Evolutionary conservation across 768 basidiomycete genomes (phyloP).

Genomic region (Boletus bicolor): DNA sequence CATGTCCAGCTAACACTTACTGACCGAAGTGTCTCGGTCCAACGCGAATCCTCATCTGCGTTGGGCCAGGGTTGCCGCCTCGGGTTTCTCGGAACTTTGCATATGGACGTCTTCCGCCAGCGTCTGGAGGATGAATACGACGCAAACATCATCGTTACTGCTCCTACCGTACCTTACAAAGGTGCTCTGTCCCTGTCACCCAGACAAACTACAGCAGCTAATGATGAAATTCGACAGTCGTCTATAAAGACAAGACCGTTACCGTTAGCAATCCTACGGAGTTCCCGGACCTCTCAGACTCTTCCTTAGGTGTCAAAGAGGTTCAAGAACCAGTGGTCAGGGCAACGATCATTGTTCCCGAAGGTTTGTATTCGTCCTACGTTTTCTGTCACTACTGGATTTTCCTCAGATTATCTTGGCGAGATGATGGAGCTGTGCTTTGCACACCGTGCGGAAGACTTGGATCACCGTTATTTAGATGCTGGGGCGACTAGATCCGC

Average conservation of each 20-base stretch:
- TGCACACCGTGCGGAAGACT: conserved; percentile 74
- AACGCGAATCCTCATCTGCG: conserved; percentile 89
- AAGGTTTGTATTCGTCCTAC: conserved; percentile 50
- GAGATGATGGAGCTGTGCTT: conserved; percentile 96
- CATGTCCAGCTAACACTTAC: conserved; percentile 68
- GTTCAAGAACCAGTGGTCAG: conserved; percentile 92
- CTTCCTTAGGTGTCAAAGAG: conserved; percentile 56
- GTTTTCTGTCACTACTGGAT: background rate
- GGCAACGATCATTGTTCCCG: conserved; percentile 91
- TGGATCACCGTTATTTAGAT: conserved; percentile 85
- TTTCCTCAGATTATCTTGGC: conserved; percentile 75
- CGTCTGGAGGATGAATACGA: conserved; percentile 96
- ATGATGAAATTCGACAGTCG: conserved; percentile 44
- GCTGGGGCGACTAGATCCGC: conserved; percentile 37
- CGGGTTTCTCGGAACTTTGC: conserved; percentile 92
- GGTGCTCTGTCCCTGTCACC: conserved; percentile 35
- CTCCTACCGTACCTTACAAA: conserved; percentile 94
- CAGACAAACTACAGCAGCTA: background rate
- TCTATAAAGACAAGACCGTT: conserved; percentile 62
- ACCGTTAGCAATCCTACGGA: conserved; percentile 91
- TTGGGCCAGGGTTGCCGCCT: conserved; percentile 93
- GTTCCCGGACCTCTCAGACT: conserved; percentile 81
- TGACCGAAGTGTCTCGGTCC: conserved; percentile 85
- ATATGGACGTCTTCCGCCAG: conserved; percentile 96
- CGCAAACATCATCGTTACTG: conserved; percentile 91